Percentiles rank a stretch among this genome's conserved stretches.
Evolutionary conservation across 2,329 filamentous ascomycete genomes (phyloP).

Genomic region (Beauveria rudraprayagi): DNA sequence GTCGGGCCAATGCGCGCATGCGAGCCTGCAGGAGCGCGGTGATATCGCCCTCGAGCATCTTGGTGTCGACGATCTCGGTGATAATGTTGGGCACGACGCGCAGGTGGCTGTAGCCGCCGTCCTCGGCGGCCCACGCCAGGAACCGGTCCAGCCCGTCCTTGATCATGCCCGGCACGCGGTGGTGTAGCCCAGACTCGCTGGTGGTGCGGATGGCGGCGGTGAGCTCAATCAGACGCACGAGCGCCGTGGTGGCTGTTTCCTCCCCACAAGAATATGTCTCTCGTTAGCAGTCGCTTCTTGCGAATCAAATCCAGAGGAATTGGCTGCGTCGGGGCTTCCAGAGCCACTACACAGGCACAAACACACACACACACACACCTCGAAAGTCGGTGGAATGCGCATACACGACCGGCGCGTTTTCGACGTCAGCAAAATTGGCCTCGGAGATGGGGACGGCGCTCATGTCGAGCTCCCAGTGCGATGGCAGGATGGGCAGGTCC

Average conservation of each 20-base stretch:
- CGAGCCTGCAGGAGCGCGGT: conserved; percentile 27
- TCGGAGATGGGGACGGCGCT: conserved; percentile 31
- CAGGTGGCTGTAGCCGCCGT: conserved; percentile 28
- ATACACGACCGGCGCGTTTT: conserved; percentile 29
- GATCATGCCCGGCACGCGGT: conserved; percentile 25
- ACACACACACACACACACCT: conserved; percentile 20
- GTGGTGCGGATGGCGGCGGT: conserved; percentile 26
- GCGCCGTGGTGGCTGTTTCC: conserved; percentile 29
- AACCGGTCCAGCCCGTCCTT: conserved; percentile 28
- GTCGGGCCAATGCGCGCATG: conserved; percentile 27
- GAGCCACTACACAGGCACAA: no score
- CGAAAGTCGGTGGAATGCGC: conserved; percentile 29
- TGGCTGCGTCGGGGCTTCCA: no score
- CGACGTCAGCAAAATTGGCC: conserved; percentile 26
- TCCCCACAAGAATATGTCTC: conserved; percentile 1
- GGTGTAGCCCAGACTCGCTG: conserved; percentile 27
- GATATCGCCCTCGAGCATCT: conserved; percentile 22
- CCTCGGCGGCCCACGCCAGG: conserved; percentile 33
- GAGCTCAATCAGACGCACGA: conserved; percentile 32
- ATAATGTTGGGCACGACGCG: conserved; percentile 31
- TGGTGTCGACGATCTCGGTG: conserved; percentile 27
- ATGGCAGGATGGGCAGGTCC: conserved; percentile 31
- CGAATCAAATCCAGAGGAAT: no score
- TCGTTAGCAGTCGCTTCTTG: not conserved
- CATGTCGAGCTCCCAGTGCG: conserved; percentile 34